Evolutionary conservation across 768 basidiomycete genomes (phyloP).

Genomic region (Calocera viscosa): DNA sequence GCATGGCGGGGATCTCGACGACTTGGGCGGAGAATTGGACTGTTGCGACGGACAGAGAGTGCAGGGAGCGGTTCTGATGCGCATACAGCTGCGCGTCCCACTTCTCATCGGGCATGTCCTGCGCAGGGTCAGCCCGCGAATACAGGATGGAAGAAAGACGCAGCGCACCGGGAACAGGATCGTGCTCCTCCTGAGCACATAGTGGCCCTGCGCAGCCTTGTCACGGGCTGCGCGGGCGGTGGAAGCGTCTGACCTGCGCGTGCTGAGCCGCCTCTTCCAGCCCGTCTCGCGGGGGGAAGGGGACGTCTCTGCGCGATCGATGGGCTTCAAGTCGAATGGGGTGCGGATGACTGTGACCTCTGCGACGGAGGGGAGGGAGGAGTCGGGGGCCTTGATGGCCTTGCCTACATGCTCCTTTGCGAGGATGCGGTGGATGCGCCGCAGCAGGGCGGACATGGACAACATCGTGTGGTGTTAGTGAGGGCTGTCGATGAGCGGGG

Average conservation of each 20-base stretch:
- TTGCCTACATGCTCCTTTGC: not conserved
- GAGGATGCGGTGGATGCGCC: not conserved
- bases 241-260: conserved; percentile 1
- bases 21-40: not conserved
- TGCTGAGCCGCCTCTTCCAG: not conserved
- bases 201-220: not conserved
- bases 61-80: conserved; percentile 1
- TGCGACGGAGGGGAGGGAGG: not conserved
- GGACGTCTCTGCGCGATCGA: not conserved
- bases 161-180: not conserved
- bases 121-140: not conserved
- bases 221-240: not conserved
- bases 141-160: not conserved
- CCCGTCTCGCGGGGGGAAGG: not conserved
- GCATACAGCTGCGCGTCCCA: conserved; percentile 7
- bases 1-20: not conserved
- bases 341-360: not conserved
- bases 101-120: not conserved
- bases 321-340: not conserved
- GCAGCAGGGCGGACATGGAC: not conserved
- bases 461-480: not conserved
- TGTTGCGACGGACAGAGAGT: not conserved
- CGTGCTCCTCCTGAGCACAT: not conserved
- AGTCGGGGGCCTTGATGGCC: not conserved
- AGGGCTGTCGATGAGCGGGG: not conserved